phyloP scores from a whole-genome alignment of 1,284 basidiomycete genomes.

The Malassezia japonica region DNA sequence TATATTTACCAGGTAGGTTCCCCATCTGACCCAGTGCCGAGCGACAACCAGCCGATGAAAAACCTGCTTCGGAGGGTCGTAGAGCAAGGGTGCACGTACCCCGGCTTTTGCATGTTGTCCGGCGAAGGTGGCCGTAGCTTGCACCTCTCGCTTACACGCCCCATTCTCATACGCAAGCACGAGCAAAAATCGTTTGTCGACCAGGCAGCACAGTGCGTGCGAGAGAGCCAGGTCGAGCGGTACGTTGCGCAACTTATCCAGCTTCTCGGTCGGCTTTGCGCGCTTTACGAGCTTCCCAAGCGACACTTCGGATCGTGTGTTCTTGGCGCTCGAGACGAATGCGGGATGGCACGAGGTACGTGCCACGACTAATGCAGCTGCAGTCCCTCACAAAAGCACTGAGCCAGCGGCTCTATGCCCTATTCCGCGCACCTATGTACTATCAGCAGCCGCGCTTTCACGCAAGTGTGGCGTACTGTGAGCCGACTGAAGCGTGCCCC shows the following conservation, averaged over 20 bases:
- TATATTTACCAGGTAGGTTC: conserved; percentile 7
- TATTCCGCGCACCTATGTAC: background rate
- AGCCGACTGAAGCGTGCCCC: too few relatives aligned
- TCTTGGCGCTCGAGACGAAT: conserved; percentile 2
- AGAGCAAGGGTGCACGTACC: background rate
- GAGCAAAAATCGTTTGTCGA: background rate
- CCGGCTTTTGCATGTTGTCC: background rate
- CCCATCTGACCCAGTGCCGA: background rate
- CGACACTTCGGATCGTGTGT: conserved; percentile 10
- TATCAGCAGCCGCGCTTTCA: conserved; percentile 9
- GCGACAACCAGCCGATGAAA: background rate
- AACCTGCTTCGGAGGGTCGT: background rate
- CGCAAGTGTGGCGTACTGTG: conserved; percentile 6
- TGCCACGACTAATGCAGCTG: background rate
- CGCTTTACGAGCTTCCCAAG: conserved; percentile 10
- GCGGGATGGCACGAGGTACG: conserved; percentile 12
- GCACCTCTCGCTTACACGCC: conserved; percentile 14
- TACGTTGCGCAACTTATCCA: background rate
- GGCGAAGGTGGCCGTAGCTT: background rate
- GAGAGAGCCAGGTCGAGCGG: background rate
- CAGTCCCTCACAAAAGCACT: background rate
- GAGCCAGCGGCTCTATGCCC: background rate
- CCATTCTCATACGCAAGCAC: conserved; percentile 6
- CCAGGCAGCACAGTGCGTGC: background rate
- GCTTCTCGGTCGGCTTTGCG: conserved; percentile 7